Evolutionary conservation across 345 rosid genomes (phyloP).

Genomic region (Boechera divaricarpa): DNA sequence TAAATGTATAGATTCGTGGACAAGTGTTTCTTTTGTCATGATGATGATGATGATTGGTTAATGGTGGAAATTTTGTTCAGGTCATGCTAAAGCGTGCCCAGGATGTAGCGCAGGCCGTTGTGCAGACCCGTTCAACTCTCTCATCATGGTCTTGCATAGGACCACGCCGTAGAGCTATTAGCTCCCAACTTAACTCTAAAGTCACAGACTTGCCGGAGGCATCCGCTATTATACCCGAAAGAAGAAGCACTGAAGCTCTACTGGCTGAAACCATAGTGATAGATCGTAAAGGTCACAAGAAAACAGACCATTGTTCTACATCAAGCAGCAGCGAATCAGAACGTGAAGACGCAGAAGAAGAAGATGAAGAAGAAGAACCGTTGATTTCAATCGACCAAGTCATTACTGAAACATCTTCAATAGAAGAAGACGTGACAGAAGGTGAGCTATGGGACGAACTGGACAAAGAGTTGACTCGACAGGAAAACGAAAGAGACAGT

Average conservation of each 20-base stretch:
- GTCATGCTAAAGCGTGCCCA: constrained; percentile 94
- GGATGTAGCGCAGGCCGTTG: constrained; percentile 89
- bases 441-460: constrained; percentile 89
- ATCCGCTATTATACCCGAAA: constrained; percentile 53
- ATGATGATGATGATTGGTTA: constrained; percentile 4
- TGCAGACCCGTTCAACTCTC: constrained; percentile 73
- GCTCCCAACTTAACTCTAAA: constrained; percentile 50
- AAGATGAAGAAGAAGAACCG: constrained; percentile 59
- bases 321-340: constrained; percentile 57
- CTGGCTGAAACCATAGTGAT: constrained; percentile 45
- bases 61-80: constrained; percentile 42
- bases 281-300: constrained; percentile 41
- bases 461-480: constrained; percentile 82
- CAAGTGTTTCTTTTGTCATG: not conserved
- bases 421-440: constrained; percentile 60
- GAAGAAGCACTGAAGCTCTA: constrained; percentile 54
- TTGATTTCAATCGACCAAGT: constrained; percentile 52
- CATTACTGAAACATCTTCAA: constrained; percentile 46
- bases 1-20: not conserved
- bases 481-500: constrained; percentile 58
- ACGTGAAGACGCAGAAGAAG: constrained; percentile 54
- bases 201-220: constrained; percentile 57
- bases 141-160: constrained; percentile 96
- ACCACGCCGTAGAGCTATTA: constrained; percentile 72
- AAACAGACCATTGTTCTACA: constrained; percentile 48